Evolutionary conservation across 139 green algal genomes (phyloP).

Genomic region (Nannochloris sp.): DNA sequence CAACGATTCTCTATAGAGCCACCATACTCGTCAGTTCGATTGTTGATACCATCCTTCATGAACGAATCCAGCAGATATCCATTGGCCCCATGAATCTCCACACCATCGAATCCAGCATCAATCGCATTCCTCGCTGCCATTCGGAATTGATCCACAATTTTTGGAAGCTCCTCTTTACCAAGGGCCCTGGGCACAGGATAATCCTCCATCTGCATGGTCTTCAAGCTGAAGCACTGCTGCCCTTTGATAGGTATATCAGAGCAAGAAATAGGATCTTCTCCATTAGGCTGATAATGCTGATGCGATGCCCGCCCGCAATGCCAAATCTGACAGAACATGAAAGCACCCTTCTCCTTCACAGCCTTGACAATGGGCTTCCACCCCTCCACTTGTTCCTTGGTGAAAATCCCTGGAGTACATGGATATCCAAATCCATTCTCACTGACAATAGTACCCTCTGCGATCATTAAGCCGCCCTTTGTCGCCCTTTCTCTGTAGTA

Average conservation of each 20-base stretch:
- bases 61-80: constrained; percentile 21
- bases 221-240: constrained; percentile 15
- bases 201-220: constrained; percentile 22
- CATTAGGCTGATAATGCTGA: constrained; percentile 41
- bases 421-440: constrained; percentile 31
- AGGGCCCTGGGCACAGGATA: constrained; percentile 29
- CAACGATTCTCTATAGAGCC: constrained; percentile 34
- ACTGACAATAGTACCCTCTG: constrained; percentile 40
- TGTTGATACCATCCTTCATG: constrained; percentile 25
- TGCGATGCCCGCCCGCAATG: constrained; percentile 43
- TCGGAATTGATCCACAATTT: constrained; percentile 34
- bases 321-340: constrained; percentile 78
- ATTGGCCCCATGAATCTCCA: constrained; percentile 70
- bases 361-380: constrained; percentile 73
- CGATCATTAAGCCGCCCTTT: constrained; percentile 53
- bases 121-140: constrained; percentile 40
- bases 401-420: constrained; percentile 59
- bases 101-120: constrained; percentile 59
- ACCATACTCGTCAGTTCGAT: constrained; percentile 34
- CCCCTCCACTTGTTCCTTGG: constrained; percentile 63
- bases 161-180: constrained; percentile 33
- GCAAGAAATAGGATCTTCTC: constrained; percentile 38
- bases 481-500: constrained; percentile 56
- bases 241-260: constrained; percentile 37
- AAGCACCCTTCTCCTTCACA: constrained; percentile 57